Evolutionary conservation across 805 yeast species (phyloP).

Genomic region (Wickerhamiella slavikovae): DNA sequence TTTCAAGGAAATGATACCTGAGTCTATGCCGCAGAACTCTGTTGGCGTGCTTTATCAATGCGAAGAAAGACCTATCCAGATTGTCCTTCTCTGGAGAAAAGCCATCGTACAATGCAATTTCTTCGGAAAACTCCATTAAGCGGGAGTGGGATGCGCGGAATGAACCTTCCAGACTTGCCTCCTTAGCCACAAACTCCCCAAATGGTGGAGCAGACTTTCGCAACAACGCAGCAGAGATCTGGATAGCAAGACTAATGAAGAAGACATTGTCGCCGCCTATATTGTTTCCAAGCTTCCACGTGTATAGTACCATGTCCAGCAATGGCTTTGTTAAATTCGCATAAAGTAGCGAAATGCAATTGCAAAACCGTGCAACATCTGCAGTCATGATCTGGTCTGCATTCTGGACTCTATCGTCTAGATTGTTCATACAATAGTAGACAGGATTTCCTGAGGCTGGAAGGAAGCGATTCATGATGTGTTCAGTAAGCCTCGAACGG

Average conservation of each 20-base stretch:
- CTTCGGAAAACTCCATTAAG: slow-evolving; percentile 60
- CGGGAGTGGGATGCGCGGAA: slow-evolving; percentile 69
- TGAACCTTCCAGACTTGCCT: slow-evolving; percentile 67
- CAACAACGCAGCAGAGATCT: slow-evolving; percentile 53
- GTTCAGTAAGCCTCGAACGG: slow-evolving; percentile 41
- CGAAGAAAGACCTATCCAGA: slow-evolving; percentile 63
- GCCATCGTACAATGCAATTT: slow-evolving; percentile 69
- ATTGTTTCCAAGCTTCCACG: slow-evolving; percentile 40
- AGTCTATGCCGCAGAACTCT: slow-evolving; percentile 50
- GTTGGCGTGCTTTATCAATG: slow-evolving; percentile 55
- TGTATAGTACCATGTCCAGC: slow-evolving; percentile 59
- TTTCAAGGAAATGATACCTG: slow-evolving; percentile 71
- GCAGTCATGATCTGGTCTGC: slow-evolving; percentile 73
- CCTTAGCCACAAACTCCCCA: slow-evolving; percentile 54
- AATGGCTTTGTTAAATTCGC: slow-evolving; percentile 71
- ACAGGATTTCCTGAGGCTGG: slow-evolving; percentile 49
- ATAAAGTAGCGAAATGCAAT: slow-evolving; percentile 51
- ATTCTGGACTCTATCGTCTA: slow-evolving; percentile 35
- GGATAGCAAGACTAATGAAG: slow-evolving; percentile 60
- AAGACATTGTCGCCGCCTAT: slow-evolving; percentile 49
- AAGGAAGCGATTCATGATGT: slow-evolving; percentile 47
- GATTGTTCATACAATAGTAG: slow-evolving; percentile 50
- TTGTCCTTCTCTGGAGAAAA: slow-evolving; percentile 58
- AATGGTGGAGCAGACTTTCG: slow-evolving; percentile 76
- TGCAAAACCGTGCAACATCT: slow-evolving; percentile 55